These are phyloP conservation scores for Cucumis sativus DNA, from an alignment of 306 rosid species.

Conservation along the genomic window DNA sequence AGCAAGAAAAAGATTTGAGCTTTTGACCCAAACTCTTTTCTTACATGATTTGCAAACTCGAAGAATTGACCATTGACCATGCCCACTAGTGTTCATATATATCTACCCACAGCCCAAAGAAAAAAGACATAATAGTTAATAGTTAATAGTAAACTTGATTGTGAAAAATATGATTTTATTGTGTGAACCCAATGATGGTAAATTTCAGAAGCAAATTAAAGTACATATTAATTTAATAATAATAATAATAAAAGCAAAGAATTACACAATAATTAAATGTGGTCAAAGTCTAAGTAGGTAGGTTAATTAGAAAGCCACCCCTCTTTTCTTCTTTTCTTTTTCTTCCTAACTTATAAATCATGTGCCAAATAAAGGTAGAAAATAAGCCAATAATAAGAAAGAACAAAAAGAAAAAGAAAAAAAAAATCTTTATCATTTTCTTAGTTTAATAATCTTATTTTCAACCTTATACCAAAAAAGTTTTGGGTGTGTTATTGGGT, in stretches of 20 bases:
- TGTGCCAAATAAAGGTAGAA: background rate
- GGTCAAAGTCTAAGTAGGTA: background rate
- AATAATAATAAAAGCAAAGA: background rate
- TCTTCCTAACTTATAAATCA: background rate
- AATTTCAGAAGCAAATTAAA: background rate
- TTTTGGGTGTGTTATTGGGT: background rate
- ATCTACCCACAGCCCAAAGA: too few species aligned
- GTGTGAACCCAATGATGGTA: background rate
- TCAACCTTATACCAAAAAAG: background rate
- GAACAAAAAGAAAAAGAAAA: background rate
- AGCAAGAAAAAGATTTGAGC: too few species aligned
- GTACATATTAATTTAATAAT: background rate
- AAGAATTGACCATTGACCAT: too few species aligned
- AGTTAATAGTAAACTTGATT: too few species aligned
- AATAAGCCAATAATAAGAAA: background rate
- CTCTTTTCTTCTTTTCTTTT: background rate
- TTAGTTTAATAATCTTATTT: background rate
- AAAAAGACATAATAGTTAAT: too few species aligned
- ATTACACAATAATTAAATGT: background rate
- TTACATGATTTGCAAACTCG: too few species aligned
- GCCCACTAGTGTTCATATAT: too few species aligned
- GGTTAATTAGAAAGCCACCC: background rate
- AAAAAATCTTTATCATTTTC: background rate
- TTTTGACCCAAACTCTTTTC: too few species aligned
- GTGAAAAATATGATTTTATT: too few species aligned